Evolutionary conservation across 768 basidiomycete genomes (phyloP), one percentile per base, ranked within the genome.

Genomic region (Mrakia hoshinonis): DNA sequence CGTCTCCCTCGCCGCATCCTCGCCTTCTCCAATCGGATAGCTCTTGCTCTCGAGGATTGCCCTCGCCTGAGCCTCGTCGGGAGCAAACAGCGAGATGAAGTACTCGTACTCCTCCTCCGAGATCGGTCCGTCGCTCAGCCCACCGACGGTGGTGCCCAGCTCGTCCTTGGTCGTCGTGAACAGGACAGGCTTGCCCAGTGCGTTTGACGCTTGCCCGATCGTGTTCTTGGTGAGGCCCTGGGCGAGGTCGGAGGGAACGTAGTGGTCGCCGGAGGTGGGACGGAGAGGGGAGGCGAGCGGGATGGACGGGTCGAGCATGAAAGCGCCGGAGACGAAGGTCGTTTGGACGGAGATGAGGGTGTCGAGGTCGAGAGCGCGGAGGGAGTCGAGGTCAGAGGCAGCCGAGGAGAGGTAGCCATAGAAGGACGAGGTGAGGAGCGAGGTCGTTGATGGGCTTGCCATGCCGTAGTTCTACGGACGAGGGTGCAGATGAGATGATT

Each of bases 91-190:
- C 2, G 34, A 12, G 49, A 70, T 24, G 31, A 24, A 60, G 26
- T 38, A 26, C 20, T 13, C 49, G 31, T 52, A 64, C 12, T 36
- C 29, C 0, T 60, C 47, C 18, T 24, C 49, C 18, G 49, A 11
- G 34, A 64, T 38, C 20, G 69, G 60, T 4, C 10, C 61, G 20
- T 60, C 61, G 26, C 29, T 51, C 26, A 70, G 69, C 1, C 5
- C 34, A 3, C 69, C 69, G 7, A 62, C 61, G 39, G 61, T 29
- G 0, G 69, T 39, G 1, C 39, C 69, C 34, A 72, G 65, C 24
- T 72, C 70, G 60, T 72, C 70, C 52, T 64, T 55, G 2, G 47
- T 43, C 0, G 70, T 67, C 52, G 70, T 67, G 12, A 72, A n/a
- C 2, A 72, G n/a, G 12, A 72, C 34, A 11, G 63, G 70, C 6